phyloP scores from a whole-genome alignment of 192 early-diverging fungal species.

The Entophlyctis luteolus region DNA sequence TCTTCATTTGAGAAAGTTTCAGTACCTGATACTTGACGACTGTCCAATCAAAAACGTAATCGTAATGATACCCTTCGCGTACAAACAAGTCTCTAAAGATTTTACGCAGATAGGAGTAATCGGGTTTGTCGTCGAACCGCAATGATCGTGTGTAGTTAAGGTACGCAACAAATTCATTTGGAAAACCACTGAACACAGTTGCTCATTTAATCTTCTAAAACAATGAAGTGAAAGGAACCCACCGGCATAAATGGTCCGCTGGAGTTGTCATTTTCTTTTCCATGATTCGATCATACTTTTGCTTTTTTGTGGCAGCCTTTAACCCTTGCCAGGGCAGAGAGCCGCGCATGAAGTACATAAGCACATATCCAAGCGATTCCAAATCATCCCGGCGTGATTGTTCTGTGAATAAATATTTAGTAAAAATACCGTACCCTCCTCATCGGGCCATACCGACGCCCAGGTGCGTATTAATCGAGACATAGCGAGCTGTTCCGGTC shows the following conservation, averaged over 20 bases:
- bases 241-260: slow-evolving; percentile 54
- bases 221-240: neutral
- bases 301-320: slow-evolving; percentile 64
- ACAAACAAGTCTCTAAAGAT: slow-evolving; percentile 63
- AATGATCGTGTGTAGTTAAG: slow-evolving; percentile 61
- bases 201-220: neutral
- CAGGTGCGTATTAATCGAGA: slow-evolving; percentile 59
- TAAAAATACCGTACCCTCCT: neutral
- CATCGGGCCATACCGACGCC: slow-evolving; percentile 45
- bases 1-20: no score
- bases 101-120: slow-evolving; percentile 62
- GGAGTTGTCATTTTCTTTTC: slow-evolving; percentile 71
- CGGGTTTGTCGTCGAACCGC: slow-evolving; percentile 65
- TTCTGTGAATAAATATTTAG: slow-evolving; percentile 32
- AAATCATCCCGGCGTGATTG: slow-evolving; percentile 65
- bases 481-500: slow-evolving; percentile 63
- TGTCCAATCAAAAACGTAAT: slow-evolving; percentile 68
- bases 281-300: slow-evolving; percentile 68
- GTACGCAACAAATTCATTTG: slow-evolving; percentile 61
- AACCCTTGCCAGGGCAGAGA: slow-evolving; percentile 63
- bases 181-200: slow-evolving; percentile 46
- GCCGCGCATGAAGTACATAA: slow-evolving; percentile 64
- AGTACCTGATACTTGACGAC: slow-evolving; percentile 26
- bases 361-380: slow-evolving; percentile 61
- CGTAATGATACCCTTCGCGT: slow-evolving; percentile 59